phyloP scores from a whole-genome alignment of 1,284 basidiomycete species.

The Heterobasidion parviporum region DNA sequence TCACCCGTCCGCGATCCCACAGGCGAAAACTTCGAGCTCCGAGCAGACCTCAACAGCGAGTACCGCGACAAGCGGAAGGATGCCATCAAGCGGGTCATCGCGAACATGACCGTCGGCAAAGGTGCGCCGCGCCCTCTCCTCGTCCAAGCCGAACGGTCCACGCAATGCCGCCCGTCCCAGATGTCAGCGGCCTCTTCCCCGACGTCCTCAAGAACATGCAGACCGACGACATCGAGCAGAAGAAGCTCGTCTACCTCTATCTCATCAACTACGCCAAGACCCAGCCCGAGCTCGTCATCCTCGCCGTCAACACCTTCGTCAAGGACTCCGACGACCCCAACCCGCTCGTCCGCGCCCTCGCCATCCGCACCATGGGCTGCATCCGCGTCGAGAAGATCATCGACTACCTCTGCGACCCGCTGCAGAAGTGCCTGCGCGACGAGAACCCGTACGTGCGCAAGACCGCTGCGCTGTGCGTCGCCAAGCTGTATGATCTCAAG shows the following conservation, averaged over 20 bases:
- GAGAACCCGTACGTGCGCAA: slow-evolving; percentile 98
- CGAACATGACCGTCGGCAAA: slow-evolving; percentile 95
- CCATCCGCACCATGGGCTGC: slow-evolving; percentile 97
- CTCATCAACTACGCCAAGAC: slow-evolving; percentile 99
- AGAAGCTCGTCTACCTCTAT: slow-evolving; percentile 97
- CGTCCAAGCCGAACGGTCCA: not conserved
- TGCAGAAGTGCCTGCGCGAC: slow-evolving; percentile 86
- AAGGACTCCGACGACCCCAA: slow-evolving; percentile 96
- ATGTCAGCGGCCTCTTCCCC: slow-evolving; percentile 93
- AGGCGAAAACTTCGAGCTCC: slow-evolving; percentile 93
- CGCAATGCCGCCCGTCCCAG: slow-evolving; percentile 29
- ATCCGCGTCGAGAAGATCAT: slow-evolving; percentile 98
- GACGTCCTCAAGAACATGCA: slow-evolving; percentile 99
- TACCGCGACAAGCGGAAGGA: slow-evolving; percentile 94
- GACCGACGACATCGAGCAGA: slow-evolving; percentile 90
- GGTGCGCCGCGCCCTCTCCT: slow-evolving; percentile 31
- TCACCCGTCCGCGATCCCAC: not conserved
- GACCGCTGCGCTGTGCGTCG: slow-evolving; percentile 92
- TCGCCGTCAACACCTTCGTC: slow-evolving; percentile 98
- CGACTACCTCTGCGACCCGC: slow-evolving; percentile 92
- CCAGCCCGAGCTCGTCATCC: slow-evolving; percentile 94
- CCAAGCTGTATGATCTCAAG: slow-evolving; percentile 95
- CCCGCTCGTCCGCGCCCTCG: slow-evolving; percentile 91
- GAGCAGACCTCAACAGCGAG: slow-evolving; percentile 92
- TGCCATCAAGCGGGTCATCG: slow-evolving; percentile 96